Evolutionary conservation across 306 rosid species (phyloP), one percentile per base, ranked within the genome.

Genomic region (Ceratonia siliqua): DNA sequence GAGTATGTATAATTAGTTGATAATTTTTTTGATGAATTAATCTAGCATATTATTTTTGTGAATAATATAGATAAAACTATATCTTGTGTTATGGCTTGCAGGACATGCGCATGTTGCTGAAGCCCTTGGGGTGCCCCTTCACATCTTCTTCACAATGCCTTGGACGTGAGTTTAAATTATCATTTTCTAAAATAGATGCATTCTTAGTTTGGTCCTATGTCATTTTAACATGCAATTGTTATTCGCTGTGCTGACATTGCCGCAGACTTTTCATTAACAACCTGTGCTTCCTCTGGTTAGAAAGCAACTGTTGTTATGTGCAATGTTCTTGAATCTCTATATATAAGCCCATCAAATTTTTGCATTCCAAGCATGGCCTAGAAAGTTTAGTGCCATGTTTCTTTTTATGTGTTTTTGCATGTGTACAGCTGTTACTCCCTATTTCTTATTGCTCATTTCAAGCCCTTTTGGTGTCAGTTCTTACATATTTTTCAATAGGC

Each of bases 91-190:
- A 28, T n/a, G 79, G 73, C 35, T 78, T 84, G 88, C 85, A 94
- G 99, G 99, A 69, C 97, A 94, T 71, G 79, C 81, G 39, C 97
- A 94, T 85, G 84, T 94, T 84, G 97, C 99, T 39, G 99, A 94
- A 87, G 89, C 97, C 83, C 93, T 92, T 67, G 89, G 92, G 71
- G 96, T 94, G 73, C 99, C 99, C 56, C 86, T 94, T 75, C 99
- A 94, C 83, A 92, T 94, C 72, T 94, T 91, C 95, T 94, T 94
- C 88, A 94, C 99, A 50, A 94, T 94, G 99, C 99, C 99, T 55
- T 94, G 99, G 99, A 94, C 99, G 99, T 94, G 79, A 88, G 98
- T 88, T 80, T 64, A 30, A 32, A 76, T 41, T 75, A 42, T 74
- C 48, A 46, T 56, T n/a, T n/a, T n/a, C n/a, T n/a, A n/a, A n/a